Evolutionary conservation across 306 rosid species (phyloP), one percentile per base, ranked within the genome.

Genomic region (Vigna mungo): DNA sequence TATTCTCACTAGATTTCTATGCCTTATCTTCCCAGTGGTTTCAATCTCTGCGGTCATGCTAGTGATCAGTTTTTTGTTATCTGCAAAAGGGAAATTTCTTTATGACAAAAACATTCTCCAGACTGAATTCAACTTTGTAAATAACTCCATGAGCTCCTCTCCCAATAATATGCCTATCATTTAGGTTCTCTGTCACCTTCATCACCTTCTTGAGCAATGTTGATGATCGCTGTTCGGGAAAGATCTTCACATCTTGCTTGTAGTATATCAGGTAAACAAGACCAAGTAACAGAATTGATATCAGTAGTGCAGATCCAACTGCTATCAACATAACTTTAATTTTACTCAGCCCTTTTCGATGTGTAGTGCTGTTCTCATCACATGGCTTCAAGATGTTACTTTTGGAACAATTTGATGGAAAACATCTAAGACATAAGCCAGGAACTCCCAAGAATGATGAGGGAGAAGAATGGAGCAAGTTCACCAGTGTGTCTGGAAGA

Each of bases 71-170:
- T 3, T 44, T 9, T 30, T 30, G 41, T 47, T 48, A 4, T 48
- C 60, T 30, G 9, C 10, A 78, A 80, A 80, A 86, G 36, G 37
- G 59, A 72, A 89, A 63, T 82, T 89, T 89, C 89, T 91, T 89
- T 61, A 88, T 80, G 5, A 87, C 97, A 76, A 63, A 83, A 54
- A 59, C 58, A 7, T 52, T 10, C 34, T 74, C 43, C 7, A 84
- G 61, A 39, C 74, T 71, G n/a, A 83, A 53, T 51, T 80, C 72
- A 54, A 84, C 94, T 86, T 83, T 86, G 51, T 91, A 91, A 34
- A 91, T 89, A 20, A 79, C 74, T 61, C 97, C 97, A 68, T 91
- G 97, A 4, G 90, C 89, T 84, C 97, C 97, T 86, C 79, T 82
- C 10, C 92, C 94, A 18, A 91, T 83, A 7, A 91, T 32, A 70